Evolutionary conservation across 371 early-diverging fungal genomes (phyloP), one percentile per base, ranked within the genome.

Genomic region (Mortierella sp.): DNA sequence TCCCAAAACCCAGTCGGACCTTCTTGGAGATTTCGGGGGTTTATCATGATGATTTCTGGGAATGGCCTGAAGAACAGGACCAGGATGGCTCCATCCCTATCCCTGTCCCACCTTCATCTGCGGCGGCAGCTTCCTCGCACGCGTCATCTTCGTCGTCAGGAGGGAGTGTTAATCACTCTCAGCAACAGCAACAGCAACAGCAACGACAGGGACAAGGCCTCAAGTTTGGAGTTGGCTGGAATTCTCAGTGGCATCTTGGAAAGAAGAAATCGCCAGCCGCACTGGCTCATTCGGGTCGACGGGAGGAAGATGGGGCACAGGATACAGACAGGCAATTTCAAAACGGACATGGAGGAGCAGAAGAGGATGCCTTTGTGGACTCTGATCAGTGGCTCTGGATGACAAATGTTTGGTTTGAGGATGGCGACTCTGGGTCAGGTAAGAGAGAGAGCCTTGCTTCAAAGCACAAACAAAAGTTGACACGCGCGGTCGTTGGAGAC

Each of bases 371-470:
- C 10, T 38, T 31, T 11, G 9, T 5, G 31, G 52, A 68, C 24
- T 70, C 38, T 8, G 50, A 79, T 21, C 70, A 71, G 13, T 86
- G 87, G 87, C 58, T 82, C 26, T 86, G 87, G 87, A 77, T 86
- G 82, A 86, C 87, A 7, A 82, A 77, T 75, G 72, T 86, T 13
- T 82, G 78, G 80, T 55, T 78, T 47, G 71, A 55, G 16, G 76
- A 77, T n/a, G 73, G 76, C 24, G 74, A 79, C 1, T 86, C 82
- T 76, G 82, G 87, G n/a, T 74, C 87, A 72, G 87, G 87, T 82
- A 80, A 47, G 44, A 48, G 13, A 48, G 48, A 11, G 48, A 48
- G 9, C 13, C 48, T 11, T 8, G 48, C 42, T 38, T 38, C 57
- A 57, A 26, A 9, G n/a, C 1, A 38, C 26, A 44, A 6, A 6